A percentile compares a stretch with the other conserved stretches of the same genome.
Evolutionary conservation across 768 basidiomycete species (phyloP).

Genomic region (Russula abietina): DNA sequence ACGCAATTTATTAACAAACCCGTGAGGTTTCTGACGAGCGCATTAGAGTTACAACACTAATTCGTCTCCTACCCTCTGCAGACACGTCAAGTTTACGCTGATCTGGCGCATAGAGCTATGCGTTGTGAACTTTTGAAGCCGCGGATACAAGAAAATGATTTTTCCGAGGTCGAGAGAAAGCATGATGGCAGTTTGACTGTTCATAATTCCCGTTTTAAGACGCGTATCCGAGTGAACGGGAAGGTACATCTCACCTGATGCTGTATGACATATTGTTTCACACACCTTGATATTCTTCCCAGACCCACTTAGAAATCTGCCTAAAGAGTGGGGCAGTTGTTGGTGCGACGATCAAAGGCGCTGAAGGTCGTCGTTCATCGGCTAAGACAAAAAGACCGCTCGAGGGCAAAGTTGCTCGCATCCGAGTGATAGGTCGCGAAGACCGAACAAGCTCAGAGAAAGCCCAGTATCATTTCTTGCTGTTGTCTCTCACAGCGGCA

Average conservation of each 20-base stretch:
- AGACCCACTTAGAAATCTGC: constrained; percentile 2
- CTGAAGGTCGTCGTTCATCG: constrained; percentile 1
- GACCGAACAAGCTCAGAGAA: constrained; percentile 5
- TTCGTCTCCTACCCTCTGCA: background rate
- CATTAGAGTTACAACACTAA: background rate
- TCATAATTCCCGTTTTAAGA: constrained; percentile 14
- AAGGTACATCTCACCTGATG: background rate
- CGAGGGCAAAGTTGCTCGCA: background rate
- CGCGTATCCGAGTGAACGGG: background rate
- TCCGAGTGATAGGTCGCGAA: constrained; percentile 16
- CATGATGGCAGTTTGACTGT: constrained; percentile 1
- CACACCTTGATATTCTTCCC: background rate
- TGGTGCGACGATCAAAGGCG: background rate
- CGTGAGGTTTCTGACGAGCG: background rate
- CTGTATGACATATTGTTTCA: too few relatives aligned
- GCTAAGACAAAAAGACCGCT: background rate
- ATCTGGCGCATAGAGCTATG: background rate
- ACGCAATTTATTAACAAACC: background rate
- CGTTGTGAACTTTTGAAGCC: constrained; percentile 3
- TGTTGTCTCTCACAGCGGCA: background rate
- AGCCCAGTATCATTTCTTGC: constrained; percentile 10
- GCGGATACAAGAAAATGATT: constrained; percentile 9
- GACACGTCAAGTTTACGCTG: background rate
- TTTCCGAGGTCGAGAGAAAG: background rate
- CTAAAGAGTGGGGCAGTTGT: background rate